Percentiles rank a stretch among this genome's conserved stretches.
These are phyloP conservation scores for Aureobasidium sp. DNA, from an alignment of 2,329 filamentous ascomycete genomes.

Conservation along the genomic window DNA sequence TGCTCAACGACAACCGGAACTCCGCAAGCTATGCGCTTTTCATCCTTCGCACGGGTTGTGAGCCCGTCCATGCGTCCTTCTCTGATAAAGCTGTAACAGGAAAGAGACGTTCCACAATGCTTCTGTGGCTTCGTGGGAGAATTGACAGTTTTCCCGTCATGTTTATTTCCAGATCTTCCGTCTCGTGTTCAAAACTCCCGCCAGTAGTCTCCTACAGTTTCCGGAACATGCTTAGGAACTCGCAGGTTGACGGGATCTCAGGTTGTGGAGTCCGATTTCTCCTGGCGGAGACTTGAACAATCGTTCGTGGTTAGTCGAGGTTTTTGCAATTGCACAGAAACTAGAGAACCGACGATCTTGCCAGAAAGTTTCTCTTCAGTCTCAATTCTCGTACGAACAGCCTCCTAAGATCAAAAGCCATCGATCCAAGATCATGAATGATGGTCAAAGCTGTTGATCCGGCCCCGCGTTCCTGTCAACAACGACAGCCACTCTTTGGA, in stretches of 20 bases:
- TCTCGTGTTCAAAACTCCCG: conserved; percentile 4
- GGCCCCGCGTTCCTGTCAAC: conserved; percentile 15
- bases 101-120: conserved; percentile 3
- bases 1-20: neutral
- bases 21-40: conserved; percentile 4
- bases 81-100: neutral
- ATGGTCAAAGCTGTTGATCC: conserved; percentile 13
- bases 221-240: neutral
- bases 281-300: neutral
- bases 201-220: neutral
- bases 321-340: neutral
- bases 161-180: conserved; percentile 1
- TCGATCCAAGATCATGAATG: neutral
- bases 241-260: neutral
- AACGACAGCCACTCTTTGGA: conserved; percentile 1
- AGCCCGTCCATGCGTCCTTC: neutral
- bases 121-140: neutral
- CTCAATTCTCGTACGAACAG: neutral
- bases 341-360: neutral
- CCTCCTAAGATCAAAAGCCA: neutral
- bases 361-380: neutral
- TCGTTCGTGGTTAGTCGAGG: neutral
- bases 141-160: neutral
- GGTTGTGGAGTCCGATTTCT: neutral
- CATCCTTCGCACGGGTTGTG: neutral